Conservation (phyloP, 768 basidiomycete genomes). For the Daedaleopsis sinensis region DNA sequence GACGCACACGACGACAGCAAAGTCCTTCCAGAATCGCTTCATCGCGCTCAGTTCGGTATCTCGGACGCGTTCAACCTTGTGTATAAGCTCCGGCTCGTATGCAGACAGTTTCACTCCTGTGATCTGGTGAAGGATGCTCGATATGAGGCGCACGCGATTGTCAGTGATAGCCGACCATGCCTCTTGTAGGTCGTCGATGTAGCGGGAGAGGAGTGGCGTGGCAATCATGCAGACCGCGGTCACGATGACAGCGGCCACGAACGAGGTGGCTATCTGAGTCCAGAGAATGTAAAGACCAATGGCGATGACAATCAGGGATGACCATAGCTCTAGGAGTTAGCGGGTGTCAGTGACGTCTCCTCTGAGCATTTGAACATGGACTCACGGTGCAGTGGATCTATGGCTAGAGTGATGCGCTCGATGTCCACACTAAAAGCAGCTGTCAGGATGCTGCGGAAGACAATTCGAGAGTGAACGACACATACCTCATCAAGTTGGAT, state of each 20-base stretch:
- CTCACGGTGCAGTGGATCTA: background rate
- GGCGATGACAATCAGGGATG: background rate
- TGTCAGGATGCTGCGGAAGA: no score
- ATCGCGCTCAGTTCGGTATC: background rate
- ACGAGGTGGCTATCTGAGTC: background rate
- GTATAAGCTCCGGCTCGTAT: background rate
- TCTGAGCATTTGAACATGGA: background rate
- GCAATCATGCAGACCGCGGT: background rate
- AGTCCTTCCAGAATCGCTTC: background rate
- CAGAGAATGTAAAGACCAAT: background rate
- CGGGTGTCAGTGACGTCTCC: background rate
- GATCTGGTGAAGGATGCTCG: background rate
- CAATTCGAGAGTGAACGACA: no score
- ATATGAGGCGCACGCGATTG: background rate
- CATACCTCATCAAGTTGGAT: no score
- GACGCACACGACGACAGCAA: background rate
- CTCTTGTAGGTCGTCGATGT: background rate
- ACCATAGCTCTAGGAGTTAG: background rate
- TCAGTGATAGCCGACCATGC: background rate
- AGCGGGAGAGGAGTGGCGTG: background rate
- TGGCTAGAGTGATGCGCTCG: background rate
- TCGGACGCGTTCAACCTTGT: background rate
- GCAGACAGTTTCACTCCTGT: background rate
- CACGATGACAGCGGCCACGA: background rate
- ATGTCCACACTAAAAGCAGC: background rate